Conservation (phyloP, 495 filamentous ascomycete species). For the Venustampulla echinocandica region DNA sequence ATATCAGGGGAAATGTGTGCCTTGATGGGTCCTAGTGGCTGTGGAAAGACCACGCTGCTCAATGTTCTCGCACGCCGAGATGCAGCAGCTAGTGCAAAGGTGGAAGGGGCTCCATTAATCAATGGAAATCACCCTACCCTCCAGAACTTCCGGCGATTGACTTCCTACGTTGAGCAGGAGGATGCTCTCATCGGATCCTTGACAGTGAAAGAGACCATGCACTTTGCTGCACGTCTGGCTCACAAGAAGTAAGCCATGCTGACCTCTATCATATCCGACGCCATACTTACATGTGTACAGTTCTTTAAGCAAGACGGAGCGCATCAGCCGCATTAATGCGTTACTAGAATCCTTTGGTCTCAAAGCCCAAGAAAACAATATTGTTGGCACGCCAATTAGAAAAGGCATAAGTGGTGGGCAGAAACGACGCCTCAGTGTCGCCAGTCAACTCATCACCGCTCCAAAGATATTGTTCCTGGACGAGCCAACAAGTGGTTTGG, state of each 20-base stretch:
- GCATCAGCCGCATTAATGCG: conserved; percentile 43
- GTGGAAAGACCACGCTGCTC: conserved; percentile 71
- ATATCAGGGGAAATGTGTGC: conserved; percentile 58
- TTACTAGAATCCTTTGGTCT: conserved; percentile 56
- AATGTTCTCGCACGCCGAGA: conserved; percentile 60
- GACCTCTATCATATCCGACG: background rate
- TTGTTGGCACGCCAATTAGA: conserved; percentile 70
- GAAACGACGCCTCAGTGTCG: conserved; percentile 68
- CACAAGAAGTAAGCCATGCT: conserved; percentile 16
- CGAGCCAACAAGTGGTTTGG: conserved; percentile 73
- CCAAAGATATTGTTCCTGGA: conserved; percentile 76
- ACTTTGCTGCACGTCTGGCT: conserved; percentile 48
- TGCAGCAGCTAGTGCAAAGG: conserved; percentile 36
- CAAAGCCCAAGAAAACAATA: conserved; percentile 49
- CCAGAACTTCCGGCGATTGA: conserved; percentile 40
- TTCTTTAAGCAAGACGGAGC: conserved; percentile 36
- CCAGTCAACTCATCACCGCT: conserved; percentile 67
- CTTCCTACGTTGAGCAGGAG: conserved; percentile 76
- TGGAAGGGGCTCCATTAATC: conserved; percentile 42
- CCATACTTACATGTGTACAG: conserved; percentile 28
- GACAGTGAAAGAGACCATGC: conserved; percentile 67
- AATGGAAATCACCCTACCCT: conserved; percentile 42
- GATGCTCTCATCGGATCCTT: conserved; percentile 72
- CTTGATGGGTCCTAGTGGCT: conserved; percentile 68
- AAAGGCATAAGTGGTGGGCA: conserved; percentile 78